These are phyloP conservation scores for Candida xiaguanensis DNA, from an alignment of 805 yeast species.

Conservation along the genomic window DNA sequence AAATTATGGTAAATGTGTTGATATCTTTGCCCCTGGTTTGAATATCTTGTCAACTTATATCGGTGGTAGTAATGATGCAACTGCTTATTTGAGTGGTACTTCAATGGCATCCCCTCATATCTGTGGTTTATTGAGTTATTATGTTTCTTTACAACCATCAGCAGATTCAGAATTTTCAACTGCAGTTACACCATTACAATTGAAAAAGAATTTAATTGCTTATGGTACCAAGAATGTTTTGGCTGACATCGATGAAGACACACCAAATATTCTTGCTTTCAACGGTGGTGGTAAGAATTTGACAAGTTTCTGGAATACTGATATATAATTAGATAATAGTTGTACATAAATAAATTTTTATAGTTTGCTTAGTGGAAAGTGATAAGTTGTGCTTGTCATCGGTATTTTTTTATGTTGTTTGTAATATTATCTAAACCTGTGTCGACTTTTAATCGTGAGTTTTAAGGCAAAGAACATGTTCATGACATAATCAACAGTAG, in stretches of 20 bases:
- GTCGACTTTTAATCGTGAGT: too few relatives aligned
- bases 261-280: constrained; percentile 74
- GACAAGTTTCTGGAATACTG: constrained; percentile 62
- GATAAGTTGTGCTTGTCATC: too few relatives aligned
- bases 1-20: constrained; percentile 94
- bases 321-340: too few relatives aligned
- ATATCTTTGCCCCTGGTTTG: constrained; percentile 95
- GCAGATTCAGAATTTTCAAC: constrained; percentile 59
- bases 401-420: too few relatives aligned
- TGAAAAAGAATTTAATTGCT: constrained; percentile 71
- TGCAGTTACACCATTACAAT: constrained; percentile 65
- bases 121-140: constrained; percentile 87
- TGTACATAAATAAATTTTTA: too few relatives aligned
- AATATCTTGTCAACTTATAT: constrained; percentile 80
- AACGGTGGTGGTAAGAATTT: constrained; percentile 80
- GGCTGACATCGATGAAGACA: constrained; percentile 62
- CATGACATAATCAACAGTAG: too few relatives aligned
- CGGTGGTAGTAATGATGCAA: constrained; percentile 72
- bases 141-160: constrained; percentile 79
- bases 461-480: too few relatives aligned
- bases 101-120: constrained; percentile 99
- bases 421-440: too few relatives aligned
- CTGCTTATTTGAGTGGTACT: constrained; percentile 88
- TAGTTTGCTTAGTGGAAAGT: too few relatives aligned
- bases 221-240: constrained; percentile 61